Evolutionary conservation across 2,329 filamentous ascomycete species (phyloP).

Genomic region (Lasiodiplodia citricola): DNA sequence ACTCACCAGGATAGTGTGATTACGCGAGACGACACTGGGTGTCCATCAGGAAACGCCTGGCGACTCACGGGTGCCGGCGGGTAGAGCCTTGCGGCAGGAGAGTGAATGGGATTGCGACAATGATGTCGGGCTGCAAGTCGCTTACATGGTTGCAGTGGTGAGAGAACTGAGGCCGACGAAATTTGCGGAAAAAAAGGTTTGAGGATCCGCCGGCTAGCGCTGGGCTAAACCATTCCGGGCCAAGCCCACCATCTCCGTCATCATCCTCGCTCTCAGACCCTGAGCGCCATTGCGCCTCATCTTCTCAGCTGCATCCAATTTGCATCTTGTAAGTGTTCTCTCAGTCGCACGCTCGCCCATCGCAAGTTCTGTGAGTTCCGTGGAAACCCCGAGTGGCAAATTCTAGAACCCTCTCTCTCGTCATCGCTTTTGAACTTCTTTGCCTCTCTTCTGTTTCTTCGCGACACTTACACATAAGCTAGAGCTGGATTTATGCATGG

Average conservation of each 20-base stretch:
- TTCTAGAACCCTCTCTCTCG: background rate
- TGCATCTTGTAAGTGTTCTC: background rate
- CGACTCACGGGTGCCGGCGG: background rate
- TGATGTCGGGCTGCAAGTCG: constrained; percentile 3
- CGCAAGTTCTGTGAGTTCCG: background rate
- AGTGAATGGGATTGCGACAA: constrained; percentile 5
- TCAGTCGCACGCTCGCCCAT: background rate
- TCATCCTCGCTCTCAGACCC: background rate
- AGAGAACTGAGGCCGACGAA: constrained; percentile 5
- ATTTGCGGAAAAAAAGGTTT: constrained; percentile 23
- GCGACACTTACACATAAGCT: background rate
- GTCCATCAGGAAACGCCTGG: background rate
- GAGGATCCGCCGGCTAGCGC: constrained; percentile 2
- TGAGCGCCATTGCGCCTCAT: background rate
- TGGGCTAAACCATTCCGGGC: constrained; percentile 6
- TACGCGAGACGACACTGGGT: background rate
- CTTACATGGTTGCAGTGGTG: constrained; percentile 24
- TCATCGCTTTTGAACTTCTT: background rate
- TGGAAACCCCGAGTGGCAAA: background rate
- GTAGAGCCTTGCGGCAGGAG: background rate
- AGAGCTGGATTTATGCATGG: background rate
- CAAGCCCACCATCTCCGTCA: background rate
- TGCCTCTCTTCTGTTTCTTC: background rate
- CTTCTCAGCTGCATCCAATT: background rate
- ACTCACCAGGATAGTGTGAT: constrained; percentile 18